phyloP scores from a whole-genome alignment of 352 stramenopile genomes.

The Pythium dissimile region DNA sequence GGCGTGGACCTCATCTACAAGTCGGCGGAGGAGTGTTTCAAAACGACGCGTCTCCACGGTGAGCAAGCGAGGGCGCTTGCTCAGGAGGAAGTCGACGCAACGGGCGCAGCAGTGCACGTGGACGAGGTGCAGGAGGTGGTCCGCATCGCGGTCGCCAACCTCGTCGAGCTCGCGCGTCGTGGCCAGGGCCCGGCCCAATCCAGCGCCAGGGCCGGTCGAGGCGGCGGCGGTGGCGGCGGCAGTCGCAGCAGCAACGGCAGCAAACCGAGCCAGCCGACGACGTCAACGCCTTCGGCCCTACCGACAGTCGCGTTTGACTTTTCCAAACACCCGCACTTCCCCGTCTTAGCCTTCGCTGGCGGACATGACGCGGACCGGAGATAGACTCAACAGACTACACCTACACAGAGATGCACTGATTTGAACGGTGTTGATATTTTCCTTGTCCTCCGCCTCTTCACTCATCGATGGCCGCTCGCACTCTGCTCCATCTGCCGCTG shows the following conservation, averaged over 20 bases:
- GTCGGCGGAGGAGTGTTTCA: constrained; percentile 84
- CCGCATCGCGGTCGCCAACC: constrained; percentile 64
- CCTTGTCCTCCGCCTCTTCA: constrained; percentile 17
- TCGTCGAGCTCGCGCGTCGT: constrained; percentile 50
- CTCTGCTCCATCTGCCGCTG: constrained; percentile 26
- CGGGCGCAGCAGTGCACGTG: constrained; percentile 23
- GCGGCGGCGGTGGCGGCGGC: no score
- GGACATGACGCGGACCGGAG: neutral
- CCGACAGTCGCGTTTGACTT: constrained; percentile 41
- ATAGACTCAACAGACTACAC: constrained; percentile 10
- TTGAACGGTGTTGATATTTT: neutral
- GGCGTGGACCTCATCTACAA: constrained; percentile 75
- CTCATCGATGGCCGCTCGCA: neutral
- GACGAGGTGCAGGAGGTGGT: constrained; percentile 54
- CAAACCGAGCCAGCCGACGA: constrained; percentile 7
- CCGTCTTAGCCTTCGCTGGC: constrained; percentile 40
- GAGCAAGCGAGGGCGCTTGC: constrained; percentile 38
- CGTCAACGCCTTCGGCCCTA: neutral
- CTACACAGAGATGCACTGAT: neutral
- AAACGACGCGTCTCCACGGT: constrained; percentile 46
- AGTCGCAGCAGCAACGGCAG: no score
- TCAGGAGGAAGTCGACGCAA: constrained; percentile 6
- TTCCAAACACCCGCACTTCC: constrained; percentile 65
- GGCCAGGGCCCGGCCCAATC: constrained; percentile 24
- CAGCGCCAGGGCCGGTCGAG: neutral